A percentile compares a stretch with the other conserved stretches of the same genome.
These are phyloP conservation scores for Tolypocladium pustulatum DNA, from an alignment of 2,329 filamentous ascomycete genomes.

Conservation along the genomic window DNA sequence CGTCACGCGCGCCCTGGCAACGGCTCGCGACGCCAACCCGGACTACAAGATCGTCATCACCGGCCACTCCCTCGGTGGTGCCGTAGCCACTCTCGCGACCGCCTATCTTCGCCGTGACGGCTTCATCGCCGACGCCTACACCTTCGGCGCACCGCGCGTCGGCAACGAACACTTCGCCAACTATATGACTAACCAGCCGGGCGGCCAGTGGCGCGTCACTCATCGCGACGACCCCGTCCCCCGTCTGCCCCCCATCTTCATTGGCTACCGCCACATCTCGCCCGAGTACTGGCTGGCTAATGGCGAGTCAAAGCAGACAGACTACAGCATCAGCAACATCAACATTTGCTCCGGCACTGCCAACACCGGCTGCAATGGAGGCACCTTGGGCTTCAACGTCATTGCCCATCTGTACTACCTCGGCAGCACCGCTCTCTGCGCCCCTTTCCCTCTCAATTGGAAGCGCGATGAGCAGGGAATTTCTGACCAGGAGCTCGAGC, in stretches of 20 bases:
- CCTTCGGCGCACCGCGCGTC: conserved; percentile 56
- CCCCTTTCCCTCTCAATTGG: conserved; percentile 12
- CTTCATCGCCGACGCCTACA: conserved; percentile 44
- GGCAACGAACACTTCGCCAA: conserved; percentile 45
- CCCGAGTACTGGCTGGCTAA: conserved; percentile 57
- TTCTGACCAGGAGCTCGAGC: conserved; percentile 26
- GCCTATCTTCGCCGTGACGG: conserved; percentile 42
- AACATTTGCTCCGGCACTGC: conserved; percentile 36
- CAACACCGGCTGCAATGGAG: conserved; percentile 40
- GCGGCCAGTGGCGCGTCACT: conserved; percentile 52
- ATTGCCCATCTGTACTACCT: conserved; percentile 40
- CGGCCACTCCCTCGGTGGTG: conserved; percentile 60
- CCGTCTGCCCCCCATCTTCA: conserved; percentile 48
- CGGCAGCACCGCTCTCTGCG: conserved; percentile 29
- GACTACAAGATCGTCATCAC: conserved; percentile 45
- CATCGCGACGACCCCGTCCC: conserved; percentile 59
- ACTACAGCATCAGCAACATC: conserved; percentile 29
- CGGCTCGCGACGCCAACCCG: conserved; percentile 35
- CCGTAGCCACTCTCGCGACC: conserved; percentile 49
- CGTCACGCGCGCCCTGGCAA: conserved; percentile 31
- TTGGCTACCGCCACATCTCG: conserved; percentile 55
- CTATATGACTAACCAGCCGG: conserved; percentile 42
- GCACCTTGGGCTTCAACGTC: conserved; percentile 31
- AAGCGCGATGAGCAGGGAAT: conserved; percentile 12
- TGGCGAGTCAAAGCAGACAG: conserved; percentile 18